phyloP scores from a whole-genome alignment of 2,329 filamentous ascomycete species.

The Neonectria ditissima region DNA sequence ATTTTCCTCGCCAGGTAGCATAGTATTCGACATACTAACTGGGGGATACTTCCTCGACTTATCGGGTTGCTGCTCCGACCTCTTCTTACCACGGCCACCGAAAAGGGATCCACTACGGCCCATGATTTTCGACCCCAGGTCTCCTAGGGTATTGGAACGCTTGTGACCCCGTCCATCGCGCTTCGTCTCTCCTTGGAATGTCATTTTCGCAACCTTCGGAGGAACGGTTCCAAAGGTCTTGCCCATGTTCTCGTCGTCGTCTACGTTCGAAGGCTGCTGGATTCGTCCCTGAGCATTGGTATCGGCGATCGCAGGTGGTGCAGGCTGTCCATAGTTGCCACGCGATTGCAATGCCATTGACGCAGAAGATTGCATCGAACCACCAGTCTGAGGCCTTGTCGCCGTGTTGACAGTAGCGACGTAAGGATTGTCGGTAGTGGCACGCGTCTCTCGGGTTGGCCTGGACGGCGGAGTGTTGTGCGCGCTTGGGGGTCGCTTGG shows the following conservation, averaged over 20 bases:
- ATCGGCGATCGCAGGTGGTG: slow-evolving; percentile 85
- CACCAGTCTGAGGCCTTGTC: slow-evolving; percentile 81
- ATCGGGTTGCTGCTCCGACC: slow-evolving; percentile 64
- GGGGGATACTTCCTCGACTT: slow-evolving; percentile 84
- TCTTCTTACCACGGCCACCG: slow-evolving; percentile 69
- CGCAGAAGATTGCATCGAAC: slow-evolving; percentile 77
- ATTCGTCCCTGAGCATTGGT: slow-evolving; percentile 92
- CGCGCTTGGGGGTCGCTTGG: slow-evolving; percentile 61
- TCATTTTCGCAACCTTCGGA: slow-evolving; percentile 68
- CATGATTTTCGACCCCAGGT: slow-evolving; percentile 85
- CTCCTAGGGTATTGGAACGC: slow-evolving; percentile 81
- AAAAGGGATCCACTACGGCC: slow-evolving; percentile 86
- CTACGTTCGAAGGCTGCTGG: slow-evolving; percentile 73
- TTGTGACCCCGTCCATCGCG: slow-evolving; percentile 70
- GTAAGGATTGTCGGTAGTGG: slow-evolving; percentile 55
- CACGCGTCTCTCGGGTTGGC: slow-evolving; percentile 51
- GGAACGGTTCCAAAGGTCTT: slow-evolving; percentile 71
- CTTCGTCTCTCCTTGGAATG: slow-evolving; percentile 66
- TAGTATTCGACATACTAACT: slow-evolving; percentile 85
- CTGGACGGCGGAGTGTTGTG: slow-evolving; percentile 52
- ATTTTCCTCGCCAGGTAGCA: slow-evolving; percentile 68
- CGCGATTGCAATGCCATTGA: slow-evolving; percentile 74
- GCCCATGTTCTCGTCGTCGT: slow-evolving; percentile 76
- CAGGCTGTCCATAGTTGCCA: slow-evolving; percentile 85
- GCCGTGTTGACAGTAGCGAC: slow-evolving; percentile 57